Base-by-base conservation (phyloP, 202 grass and related monocot genomes). In the Zizania palustris region DNA sequence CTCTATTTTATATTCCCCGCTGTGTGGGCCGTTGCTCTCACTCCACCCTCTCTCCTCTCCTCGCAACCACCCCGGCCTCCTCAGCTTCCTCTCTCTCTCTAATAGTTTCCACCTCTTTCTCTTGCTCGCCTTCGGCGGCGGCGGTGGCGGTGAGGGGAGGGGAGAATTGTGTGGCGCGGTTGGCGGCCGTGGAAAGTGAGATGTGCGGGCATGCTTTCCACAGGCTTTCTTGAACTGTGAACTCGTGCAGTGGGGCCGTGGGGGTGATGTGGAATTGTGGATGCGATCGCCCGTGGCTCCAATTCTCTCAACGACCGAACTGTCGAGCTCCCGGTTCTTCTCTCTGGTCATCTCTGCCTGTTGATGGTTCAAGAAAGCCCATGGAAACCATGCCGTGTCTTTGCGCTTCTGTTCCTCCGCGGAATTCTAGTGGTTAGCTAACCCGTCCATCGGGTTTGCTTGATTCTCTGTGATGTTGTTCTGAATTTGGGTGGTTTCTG, bases 171-270 rank as follows among this genome's bases (percentile, higher is more conserved):
- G 71, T 28, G 20, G 45, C 16, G 58, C 2, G 5, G 21, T 37
- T 9, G 76, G 6, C 15, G 21, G 4, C 14, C 16, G 51, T 6
- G 55, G 66, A 35, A 75, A 86, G 78, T 28, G 78, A 81, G 85
- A 79, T 78, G 89, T 59, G 76, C 78, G 67, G 57, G 83, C 89
- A 84, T 94, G 83, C 71, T 94, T 69, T 94, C 91, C 91, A 94
- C 93, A 91, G 90, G 90, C 93, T 93, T 93, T 93, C 93, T 97
- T 97, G 93, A 93, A 97, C 93, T 93, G 85, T 91, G 49, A 91
- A 93, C 93, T 87, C 70, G 81, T n/a, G n/a, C n/a, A n/a, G n/a
- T n/a, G n/a, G n/a, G n/a, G n/a, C n/a, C n/a, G n/a, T 77, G 49
- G 46, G 76, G 65, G 49, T 33, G 15, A 19, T 54, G 7, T 16